A percentile compares a stretch with the other conserved stretches of the same genome.
Conservation (phyloP, 352 stramenopile species). For the Phytophthora parvispora region DNA sequence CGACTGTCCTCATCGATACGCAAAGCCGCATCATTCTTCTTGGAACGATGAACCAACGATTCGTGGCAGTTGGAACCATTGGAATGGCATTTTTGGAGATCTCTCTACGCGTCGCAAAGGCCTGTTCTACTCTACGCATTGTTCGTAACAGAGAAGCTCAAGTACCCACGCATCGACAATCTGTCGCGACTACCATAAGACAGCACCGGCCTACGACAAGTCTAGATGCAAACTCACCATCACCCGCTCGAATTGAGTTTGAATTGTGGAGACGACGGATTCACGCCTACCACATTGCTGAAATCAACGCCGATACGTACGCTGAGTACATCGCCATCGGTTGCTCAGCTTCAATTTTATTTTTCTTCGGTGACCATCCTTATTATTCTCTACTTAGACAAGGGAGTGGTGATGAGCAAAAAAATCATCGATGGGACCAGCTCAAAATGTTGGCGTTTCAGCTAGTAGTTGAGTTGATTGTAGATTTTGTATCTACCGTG, state of each 20-base stretch:
- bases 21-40: slow-evolving; percentile 50
- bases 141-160: slow-evolving; percentile 20
- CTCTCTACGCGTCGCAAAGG: slow-evolving; percentile 28
- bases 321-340: slow-evolving; percentile 56
- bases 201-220: background rate
- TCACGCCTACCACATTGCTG: slow-evolving; percentile 23
- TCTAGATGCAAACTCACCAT: background rate
- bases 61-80: slow-evolving; percentile 25
- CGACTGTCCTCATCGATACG: slow-evolving; percentile 52
- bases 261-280: slow-evolving; percentile 16
- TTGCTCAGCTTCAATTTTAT: slow-evolving; percentile 39
- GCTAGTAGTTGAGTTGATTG: slow-evolving; percentile 18
- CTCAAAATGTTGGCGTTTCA: slow-evolving; percentile 20
- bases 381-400: slow-evolving; percentile 29
- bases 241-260: slow-evolving; percentile 9
- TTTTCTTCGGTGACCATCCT: slow-evolving; percentile 40
- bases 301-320: slow-evolving; percentile 38
- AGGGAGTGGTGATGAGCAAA: background rate
- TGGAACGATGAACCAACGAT: slow-evolving; percentile 19
- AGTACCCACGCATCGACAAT: background rate
- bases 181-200: background rate
- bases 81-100: slow-evolving; percentile 48
- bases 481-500: slow-evolving; percentile 28
- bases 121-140: slow-evolving; percentile 12
- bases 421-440: background rate